These are phyloP conservation scores for Helianthus annuus DNA, from an alignment of 129 eudicot species.

Conservation along the genomic window HanXRQr2.0-SUNRISE NC_035440.2:12537427-12537926, in stretches of 20 bases:
- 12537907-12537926: background rate
- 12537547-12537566: slow-evolving; percentile 55
- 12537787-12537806: slow-evolving; percentile 60
- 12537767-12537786: slow-evolving; percentile 74
- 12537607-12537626: slow-evolving; percentile 2
- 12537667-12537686: background rate
- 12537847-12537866: slow-evolving; percentile 67
- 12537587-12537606: slow-evolving; percentile 62
- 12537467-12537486: background rate
- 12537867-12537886: background rate
- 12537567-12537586: slow-evolving; percentile 59
- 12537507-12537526: slow-evolving; percentile 83
- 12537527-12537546: slow-evolving; percentile 66
- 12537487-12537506: slow-evolving; percentile 70
- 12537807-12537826: slow-evolving; percentile 57
- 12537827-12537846: slow-evolving; percentile 55
- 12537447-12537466: background rate
- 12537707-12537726: slow-evolving; percentile 67
- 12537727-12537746: slow-evolving; percentile 68
- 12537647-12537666: background rate
- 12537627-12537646: background rate
- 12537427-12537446: background rate
- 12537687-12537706: slow-evolving; percentile 62
- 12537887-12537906: slow-evolving; percentile 3
- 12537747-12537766: slow-evolving; percentile 91